Evolutionary conservation across 495 filamentous ascomycete genomes (phyloP).

Genomic region (Aspergillus leporis): DNA sequence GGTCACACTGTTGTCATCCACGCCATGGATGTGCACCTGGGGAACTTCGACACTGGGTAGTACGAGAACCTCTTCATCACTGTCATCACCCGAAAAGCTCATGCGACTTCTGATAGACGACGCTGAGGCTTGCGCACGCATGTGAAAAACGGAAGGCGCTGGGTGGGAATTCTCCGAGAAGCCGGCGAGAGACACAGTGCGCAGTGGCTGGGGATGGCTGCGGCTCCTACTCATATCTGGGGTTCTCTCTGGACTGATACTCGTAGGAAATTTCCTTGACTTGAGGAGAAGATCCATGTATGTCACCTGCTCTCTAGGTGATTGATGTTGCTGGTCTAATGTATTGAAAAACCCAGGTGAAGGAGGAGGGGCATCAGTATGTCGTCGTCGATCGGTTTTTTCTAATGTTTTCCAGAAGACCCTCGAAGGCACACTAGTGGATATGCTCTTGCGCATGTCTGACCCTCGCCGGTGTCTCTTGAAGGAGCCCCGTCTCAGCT

Average conservation of each 20-base stretch:
- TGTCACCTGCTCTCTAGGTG: slow-evolving; percentile 27
- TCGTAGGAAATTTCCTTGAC: slow-evolving; percentile 21
- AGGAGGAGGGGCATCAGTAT: slow-evolving; percentile 43
- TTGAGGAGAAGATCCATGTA: slow-evolving; percentile 37
- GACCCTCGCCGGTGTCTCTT: slow-evolving; percentile 34
- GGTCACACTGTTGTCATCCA: slow-evolving; percentile 42
- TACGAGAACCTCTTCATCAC: slow-evolving; percentile 42
- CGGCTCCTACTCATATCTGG: slow-evolving; percentile 11
- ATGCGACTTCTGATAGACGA: slow-evolving; percentile 23
- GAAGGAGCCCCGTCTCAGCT: slow-evolving; percentile 35
- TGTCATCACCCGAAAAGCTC: slow-evolving; percentile 31
- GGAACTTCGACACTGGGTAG: slow-evolving; percentile 36
- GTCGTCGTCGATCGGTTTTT: slow-evolving; percentile 33
- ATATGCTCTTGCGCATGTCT: slow-evolving; percentile 37
- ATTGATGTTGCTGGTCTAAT: slow-evolving; percentile 10
- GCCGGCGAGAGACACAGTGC: slow-evolving; percentile 15
- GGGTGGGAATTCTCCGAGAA: slow-evolving; percentile 14
- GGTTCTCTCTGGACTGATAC: slow-evolving; percentile 2
- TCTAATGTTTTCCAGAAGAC: slow-evolving; percentile 23
- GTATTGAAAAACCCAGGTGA: slow-evolving; percentile 35
- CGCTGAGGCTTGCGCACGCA: slow-evolving; percentile 40
- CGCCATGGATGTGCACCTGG: slow-evolving; percentile 36
- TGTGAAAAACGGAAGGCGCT: slow-evolving; percentile 32
- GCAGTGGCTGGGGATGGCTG: slow-evolving; percentile 22
- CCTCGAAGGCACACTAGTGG: slow-evolving; percentile 31